phyloP scores from a whole-genome alignment of 2,329 filamentous ascomycete species.

The Chrysoporthe cubensis region DNA sequence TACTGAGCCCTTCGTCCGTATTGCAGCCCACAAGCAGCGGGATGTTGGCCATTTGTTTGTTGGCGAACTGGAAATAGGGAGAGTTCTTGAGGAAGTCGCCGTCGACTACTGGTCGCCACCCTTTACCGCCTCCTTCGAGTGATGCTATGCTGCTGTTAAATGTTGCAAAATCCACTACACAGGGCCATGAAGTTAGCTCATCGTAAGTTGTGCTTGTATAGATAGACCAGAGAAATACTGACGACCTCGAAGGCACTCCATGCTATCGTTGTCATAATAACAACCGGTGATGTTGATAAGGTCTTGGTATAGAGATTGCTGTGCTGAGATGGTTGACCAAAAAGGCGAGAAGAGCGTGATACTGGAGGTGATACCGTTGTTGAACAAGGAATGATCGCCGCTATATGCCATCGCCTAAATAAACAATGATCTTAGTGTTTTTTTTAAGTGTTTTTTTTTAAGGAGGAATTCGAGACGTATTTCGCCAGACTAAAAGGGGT shows the following conservation, averaged over 20 bases:
- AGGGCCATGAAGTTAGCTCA: neutral
- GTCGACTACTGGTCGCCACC: constrained; percentile 13
- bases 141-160: constrained; percentile 8
- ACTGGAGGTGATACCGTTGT: constrained; percentile 8
- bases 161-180: neutral
- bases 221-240: neutral
- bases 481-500: neutral
- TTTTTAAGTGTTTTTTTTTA: too few relatives aligned
- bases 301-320: neutral
- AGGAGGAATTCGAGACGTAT: neutral
- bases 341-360: constrained; percentile 13
- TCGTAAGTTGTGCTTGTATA: neutral
- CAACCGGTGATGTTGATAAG: constrained; percentile 8
- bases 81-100: constrained; percentile 14
- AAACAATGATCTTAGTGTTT: neutral
- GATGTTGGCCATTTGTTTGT: constrained; percentile 2
- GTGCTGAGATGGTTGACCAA: constrained; percentile 1
- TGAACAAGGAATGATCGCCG: constrained; percentile 6
- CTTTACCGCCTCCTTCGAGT: neutral
- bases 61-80: constrained; percentile 3
- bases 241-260: constrained; percentile 9
- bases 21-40: constrained; percentile 10
- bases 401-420: constrained; percentile 9
- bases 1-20: constrained; percentile 8
- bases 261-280: constrained; percentile 8